Conservation (phyloP, 371 early-diverging fungal species). For the Dichotomocladium elegans region DNA sequence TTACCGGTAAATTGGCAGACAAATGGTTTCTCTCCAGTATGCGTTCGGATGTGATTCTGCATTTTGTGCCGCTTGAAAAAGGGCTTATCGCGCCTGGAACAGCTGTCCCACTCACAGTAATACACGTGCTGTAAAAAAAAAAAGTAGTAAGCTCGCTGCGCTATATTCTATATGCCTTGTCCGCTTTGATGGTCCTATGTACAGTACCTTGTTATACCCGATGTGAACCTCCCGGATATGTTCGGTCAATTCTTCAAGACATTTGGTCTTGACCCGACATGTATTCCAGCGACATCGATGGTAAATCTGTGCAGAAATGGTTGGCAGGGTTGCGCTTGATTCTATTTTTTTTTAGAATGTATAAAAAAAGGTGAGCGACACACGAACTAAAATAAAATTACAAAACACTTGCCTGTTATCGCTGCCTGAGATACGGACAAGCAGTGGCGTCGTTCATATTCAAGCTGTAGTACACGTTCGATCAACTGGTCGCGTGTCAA, state of each 20-base stretch:
- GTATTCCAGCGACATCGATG: conserved; percentile 64
- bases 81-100: conserved; percentile 63
- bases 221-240: conserved; percentile 65
- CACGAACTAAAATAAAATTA: too few relatives aligned
- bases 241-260: conserved; percentile 48
- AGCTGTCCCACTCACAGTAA: conserved; percentile 73
- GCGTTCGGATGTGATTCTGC: conserved; percentile 79
- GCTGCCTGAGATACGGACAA: too few relatives aligned
- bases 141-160: too few relatives aligned
- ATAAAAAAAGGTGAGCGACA: too few relatives aligned
- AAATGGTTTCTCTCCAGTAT: conserved; percentile 73
- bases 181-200: too few relatives aligned
- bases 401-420: too few relatives aligned
- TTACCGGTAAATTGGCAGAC: conserved; percentile 15
- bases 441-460: conserved; percentile 22
- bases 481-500: conserved; percentile 35
- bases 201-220: conserved; percentile 52
- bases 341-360: too few relatives aligned
- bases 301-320: too few relatives aligned
- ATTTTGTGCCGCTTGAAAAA: conserved; percentile 84
- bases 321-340: too few relatives aligned
- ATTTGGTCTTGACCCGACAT: conserved; percentile 42
- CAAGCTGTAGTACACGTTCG: conserved; percentile 29
- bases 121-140: conserved; percentile 50
- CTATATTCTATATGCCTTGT: neutral